Conservation (phyloP, 2,329 filamentous ascomycete species). For the Colletotrichum sp. region DNA sequence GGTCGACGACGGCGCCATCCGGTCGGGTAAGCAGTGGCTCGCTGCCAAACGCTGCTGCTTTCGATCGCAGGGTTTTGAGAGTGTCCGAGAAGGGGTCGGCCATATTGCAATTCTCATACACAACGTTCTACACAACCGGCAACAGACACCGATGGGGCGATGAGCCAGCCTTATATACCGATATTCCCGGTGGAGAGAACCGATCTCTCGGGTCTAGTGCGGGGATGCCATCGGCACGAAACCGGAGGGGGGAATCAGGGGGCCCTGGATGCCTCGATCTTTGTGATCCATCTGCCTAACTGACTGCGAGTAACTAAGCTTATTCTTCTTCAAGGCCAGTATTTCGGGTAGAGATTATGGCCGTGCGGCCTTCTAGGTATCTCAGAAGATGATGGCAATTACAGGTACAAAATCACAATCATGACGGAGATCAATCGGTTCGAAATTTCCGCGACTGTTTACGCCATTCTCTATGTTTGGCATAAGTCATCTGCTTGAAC, state of each 20-base stretch:
- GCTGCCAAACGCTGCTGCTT: background rate
- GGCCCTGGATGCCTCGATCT: background rate
- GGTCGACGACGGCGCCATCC: background rate
- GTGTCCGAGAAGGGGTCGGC: too few species aligned
- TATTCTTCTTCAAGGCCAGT: fast-evolving
- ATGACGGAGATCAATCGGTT: background rate
- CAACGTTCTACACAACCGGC: background rate
- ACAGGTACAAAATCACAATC: background rate
- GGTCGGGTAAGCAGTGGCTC: background rate
- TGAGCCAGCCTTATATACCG: background rate
- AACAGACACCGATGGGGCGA: background rate
- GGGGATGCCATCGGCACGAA: background rate
- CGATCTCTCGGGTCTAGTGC: background rate
- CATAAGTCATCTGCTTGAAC: background rate
- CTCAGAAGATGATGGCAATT: background rate
- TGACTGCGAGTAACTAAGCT: fast-evolving
- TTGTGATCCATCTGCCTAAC: background rate
- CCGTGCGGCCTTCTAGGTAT: fast-evolving
- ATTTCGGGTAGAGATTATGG: background rate
- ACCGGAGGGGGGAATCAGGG: background rate
- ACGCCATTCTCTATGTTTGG: background rate
- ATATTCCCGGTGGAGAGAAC: background rate
- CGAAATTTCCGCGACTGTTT: background rate
- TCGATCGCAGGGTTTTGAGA: background rate
- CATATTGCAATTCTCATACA: background rate